Conservation (phyloP, 805 yeast species). For the Candida dajiaensis region DNA sequence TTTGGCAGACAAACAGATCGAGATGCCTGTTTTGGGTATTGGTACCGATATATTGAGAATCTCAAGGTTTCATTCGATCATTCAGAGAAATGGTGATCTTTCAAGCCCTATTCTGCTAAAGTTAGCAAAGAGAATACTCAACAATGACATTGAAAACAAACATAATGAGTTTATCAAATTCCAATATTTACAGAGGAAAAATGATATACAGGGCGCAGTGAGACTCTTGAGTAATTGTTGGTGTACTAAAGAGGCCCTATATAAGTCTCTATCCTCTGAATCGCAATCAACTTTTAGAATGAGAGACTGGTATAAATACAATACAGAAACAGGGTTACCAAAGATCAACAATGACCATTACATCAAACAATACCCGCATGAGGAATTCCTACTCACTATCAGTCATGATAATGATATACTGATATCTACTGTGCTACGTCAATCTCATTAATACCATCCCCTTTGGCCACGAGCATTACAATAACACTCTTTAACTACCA, state of each 20-base stretch:
- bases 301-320: slow-evolving; percentile 50
- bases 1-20: too few species aligned
- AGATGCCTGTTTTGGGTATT: background rate
- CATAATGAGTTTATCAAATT: slow-evolving; percentile 33
- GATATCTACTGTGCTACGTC: slow-evolving; percentile 50
- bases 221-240: slow-evolving; percentile 50
- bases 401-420: slow-evolving; percentile 64
- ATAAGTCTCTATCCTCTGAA: slow-evolving; percentile 44
- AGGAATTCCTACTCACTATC: slow-evolving; percentile 46
- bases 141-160: background rate
- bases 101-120: background rate
- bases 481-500: background rate
- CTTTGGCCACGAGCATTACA: too few species aligned
- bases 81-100: background rate
- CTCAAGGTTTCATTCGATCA: background rate
- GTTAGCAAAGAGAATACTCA: background rate
- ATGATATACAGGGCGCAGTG: slow-evolving; percentile 25
- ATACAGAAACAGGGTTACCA: slow-evolving; percentile 29
- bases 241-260: slow-evolving; percentile 75
- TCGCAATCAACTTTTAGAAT: slow-evolving; percentile 52
- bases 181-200: slow-evolving; percentile 6
- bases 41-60: background rate
- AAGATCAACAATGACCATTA: slow-evolving; percentile 39
- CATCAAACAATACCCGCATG: slow-evolving; percentile 24
- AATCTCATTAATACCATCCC: background rate